Evolutionary conservation across 2,329 filamentous ascomycete genomes (phyloP).

Genomic region (Podosphaera xanthii): DNA sequence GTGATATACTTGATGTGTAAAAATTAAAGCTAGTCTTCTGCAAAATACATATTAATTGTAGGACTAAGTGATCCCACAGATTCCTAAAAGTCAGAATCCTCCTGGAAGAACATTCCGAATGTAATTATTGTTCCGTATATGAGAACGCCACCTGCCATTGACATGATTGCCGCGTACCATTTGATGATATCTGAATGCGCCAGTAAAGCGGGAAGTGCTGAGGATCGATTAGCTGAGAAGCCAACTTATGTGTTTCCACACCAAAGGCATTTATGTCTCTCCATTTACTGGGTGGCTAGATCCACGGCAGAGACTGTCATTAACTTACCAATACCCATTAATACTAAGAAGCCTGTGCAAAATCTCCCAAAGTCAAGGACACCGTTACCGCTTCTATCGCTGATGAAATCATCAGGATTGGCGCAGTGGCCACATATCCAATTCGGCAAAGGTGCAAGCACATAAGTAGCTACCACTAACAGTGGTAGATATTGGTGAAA

Average conservation of each 20-base stretch:
- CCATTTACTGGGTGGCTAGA: not conserved
- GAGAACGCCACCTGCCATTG: slow-evolving; percentile 68
- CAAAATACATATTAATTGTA: not conserved
- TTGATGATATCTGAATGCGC: slow-evolving; percentile 71
- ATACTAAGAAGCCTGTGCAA: slow-evolving; percentile 80
- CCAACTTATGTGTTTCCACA: not conserved
- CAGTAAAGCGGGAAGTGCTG: slow-evolving; percentile 70
- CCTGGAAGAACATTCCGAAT: slow-evolving; percentile 95
- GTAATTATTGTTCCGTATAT: slow-evolving; percentile 98
- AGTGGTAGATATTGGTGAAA: slow-evolving; percentile 90
- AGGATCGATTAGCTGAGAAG: not conserved
- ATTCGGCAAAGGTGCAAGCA: slow-evolving; percentile 83
- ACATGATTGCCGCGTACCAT: slow-evolving; percentile 81
- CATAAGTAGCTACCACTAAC: slow-evolving; percentile 86
- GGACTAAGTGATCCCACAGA: not conserved
- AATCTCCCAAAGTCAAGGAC: slow-evolving; percentile 88
- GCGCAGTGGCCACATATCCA: slow-evolving; percentile 80
- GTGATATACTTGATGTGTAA: not conserved
- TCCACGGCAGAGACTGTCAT: not conserved
- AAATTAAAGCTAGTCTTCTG: not conserved
- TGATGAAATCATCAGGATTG: slow-evolving; percentile 72
- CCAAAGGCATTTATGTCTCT: not conserved
- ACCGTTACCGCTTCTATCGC: slow-evolving; percentile 56
- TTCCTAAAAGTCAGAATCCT: slow-evolving; percentile 73
- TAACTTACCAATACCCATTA: slow-evolving; percentile 85